phyloP scores from a whole-genome alignment of 2,329 filamentous ascomycete species.

The Verticillium tricorpus region DNA sequence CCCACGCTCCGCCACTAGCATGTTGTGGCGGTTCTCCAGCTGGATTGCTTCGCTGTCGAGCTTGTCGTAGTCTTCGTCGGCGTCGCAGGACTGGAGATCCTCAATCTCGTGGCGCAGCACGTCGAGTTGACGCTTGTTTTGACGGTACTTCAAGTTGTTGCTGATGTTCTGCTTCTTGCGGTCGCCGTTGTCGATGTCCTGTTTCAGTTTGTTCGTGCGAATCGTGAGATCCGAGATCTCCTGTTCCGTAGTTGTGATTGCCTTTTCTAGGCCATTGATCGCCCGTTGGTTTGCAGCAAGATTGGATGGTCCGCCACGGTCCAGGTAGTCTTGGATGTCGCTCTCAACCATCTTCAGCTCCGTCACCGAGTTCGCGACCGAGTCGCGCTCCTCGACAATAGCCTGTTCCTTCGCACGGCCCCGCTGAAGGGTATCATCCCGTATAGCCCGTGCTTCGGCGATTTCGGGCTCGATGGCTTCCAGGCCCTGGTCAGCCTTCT shows the following conservation, averaged over 20 bases:
- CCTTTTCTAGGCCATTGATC: conserved; percentile 62
- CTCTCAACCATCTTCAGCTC: conserved; percentile 71
- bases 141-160: conserved; percentile 85
- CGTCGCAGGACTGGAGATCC: conserved; percentile 72
- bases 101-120: conserved; percentile 64
- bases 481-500: conserved; percentile 66
- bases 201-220: conserved; percentile 71
- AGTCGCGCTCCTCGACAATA: conserved; percentile 65
- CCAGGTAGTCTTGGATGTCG: conserved; percentile 76
- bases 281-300: conserved; percentile 66
- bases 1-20: conserved; percentile 67
- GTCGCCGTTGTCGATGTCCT: conserved; percentile 73
- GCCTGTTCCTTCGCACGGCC: conserved; percentile 69
- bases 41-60: conserved; percentile 65
- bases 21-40: conserved; percentile 64
- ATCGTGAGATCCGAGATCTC: conserved; percentile 64
- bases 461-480: conserved; percentile 72
- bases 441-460: conserved; percentile 66
- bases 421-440: conserved; percentile 70
- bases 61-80: conserved; percentile 74
- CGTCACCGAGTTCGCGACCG: conserved; percentile 68
- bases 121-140: conserved; percentile 65
- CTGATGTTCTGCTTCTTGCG: conserved; percentile 80
- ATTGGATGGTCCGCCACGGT: conserved; percentile 67
- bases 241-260: conserved; percentile 60